Evolutionary conservation across 768 basidiomycete species (phyloP), one percentile per base, ranked within the genome.

Genomic region (Boletus eberwhitei): DNA sequence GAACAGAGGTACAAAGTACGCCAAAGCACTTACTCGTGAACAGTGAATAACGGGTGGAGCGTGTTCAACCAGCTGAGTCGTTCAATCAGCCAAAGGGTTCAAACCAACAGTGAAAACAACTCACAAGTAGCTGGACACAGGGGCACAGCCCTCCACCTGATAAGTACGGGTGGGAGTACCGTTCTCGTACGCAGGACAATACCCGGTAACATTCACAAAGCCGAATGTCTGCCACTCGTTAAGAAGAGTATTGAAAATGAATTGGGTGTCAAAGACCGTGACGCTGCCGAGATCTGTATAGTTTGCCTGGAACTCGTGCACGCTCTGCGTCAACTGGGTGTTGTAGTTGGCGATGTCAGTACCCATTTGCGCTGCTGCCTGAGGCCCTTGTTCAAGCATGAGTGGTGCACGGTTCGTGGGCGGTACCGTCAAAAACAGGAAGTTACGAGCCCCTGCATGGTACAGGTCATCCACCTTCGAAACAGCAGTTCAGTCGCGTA

Each of bases 121-220:
- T 73, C 63, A 84, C 84, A 86, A 86, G 64, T 85, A 86, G 44
- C 74, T 84, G 19, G 80, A 82, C 29, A 82, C 84, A 3, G 84
- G 85, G 14, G 82, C 83, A 64, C 82, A 86, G 3, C 79, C 78
- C 8, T 74, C 65, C 13, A 78, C 74, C 67, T 85, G 81, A 37
- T 82, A 83, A n/a, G 78, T 80, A 41, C 50, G 57, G 9, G 74
- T 67, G 6, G 80, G 75, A 0, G 82, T 83, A 11, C 84, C 84
- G 59, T 80, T 82, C 64, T 80, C 69, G 64, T 86, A 86, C 3
- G 78, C 80, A 26, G 74, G 73, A 61, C 83, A 84, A 53, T 71
- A 87, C 4, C 84, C 84, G 2, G 83, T 85, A 1, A 71, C 59
- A 51, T 86, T 84, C 24, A 79, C 77, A 53, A 82, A 86, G 9